Percentiles rank a stretch among this genome's conserved stretches.
phyloP scores from a whole-genome alignment of 2,329 filamentous ascomycete species.

The Metarhizium album region DNA sequence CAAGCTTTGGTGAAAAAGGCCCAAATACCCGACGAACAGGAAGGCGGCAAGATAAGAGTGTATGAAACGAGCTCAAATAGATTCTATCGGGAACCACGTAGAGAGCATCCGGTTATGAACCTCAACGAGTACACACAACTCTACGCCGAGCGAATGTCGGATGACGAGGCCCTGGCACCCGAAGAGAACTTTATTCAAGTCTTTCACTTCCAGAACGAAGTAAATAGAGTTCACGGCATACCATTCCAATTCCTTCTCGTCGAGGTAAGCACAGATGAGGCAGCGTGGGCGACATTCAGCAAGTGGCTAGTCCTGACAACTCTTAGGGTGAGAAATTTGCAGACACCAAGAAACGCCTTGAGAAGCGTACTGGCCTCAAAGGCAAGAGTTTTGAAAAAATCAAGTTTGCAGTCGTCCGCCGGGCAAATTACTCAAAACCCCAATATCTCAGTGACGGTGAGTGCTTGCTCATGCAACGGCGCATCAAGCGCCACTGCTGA shows the following conservation, averaged over 20 bases:
- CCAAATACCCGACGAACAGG: conserved; percentile 61
- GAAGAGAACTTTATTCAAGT: conserved; percentile 58
- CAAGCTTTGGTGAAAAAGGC: conserved; percentile 69
- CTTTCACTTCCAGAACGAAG: conserved; percentile 89
- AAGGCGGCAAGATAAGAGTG: conserved; percentile 61
- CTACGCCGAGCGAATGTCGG: conserved; percentile 70
- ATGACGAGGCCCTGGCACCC: conserved; percentile 53
- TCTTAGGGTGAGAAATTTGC: conserved; percentile 71
- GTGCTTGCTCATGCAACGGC: conserved; percentile 17
- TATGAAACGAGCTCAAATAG: conserved; percentile 78
- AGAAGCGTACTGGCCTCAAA: conserved; percentile 86
- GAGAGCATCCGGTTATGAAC: conserved; percentile 62
- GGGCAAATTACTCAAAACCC: conserved; percentile 64
- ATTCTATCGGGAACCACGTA: conserved; percentile 66
- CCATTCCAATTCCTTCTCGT: conserved; percentile 86
- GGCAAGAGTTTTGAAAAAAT: conserved; percentile 99
- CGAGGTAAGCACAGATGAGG: conserved; percentile 43
- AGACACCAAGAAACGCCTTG: conserved; percentile 89
- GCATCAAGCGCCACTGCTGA: background rate
- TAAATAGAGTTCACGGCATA: conserved; percentile 71
- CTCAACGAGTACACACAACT: conserved; percentile 79
- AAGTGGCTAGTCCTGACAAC: background rate
- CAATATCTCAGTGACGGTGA: conserved; percentile 81
- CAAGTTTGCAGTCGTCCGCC: conserved; percentile 76
- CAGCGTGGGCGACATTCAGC: background rate